These are phyloP conservation scores for Eucalyptus curtisii DNA, from an alignment of 345 rosid species.

Conservation along the genomic window DNA sequence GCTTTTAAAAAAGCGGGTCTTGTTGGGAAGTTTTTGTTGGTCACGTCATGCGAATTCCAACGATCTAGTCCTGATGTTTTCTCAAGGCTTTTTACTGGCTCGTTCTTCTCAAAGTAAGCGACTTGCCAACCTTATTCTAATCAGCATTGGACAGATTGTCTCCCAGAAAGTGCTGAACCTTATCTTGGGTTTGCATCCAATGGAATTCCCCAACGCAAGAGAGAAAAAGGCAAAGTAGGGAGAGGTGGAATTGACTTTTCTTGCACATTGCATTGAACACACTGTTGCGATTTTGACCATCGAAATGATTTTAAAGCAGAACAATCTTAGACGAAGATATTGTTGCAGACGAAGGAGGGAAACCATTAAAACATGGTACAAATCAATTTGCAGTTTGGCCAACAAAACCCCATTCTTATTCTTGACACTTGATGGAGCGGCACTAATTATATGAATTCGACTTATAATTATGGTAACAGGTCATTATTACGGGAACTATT, in stretches of 20 bases:
- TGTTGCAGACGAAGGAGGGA: neutral
- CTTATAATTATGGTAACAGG: neutral
- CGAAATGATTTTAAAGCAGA: neutral
- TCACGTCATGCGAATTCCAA: neutral
- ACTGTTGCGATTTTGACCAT: neutral
- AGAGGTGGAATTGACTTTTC: neutral
- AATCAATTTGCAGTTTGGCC: neutral
- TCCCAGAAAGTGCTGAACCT: neutral
- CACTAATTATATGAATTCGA: neutral
- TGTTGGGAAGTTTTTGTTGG: neutral
- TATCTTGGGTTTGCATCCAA: neutral
- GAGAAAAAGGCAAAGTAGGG: neutral
- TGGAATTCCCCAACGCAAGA: neutral
- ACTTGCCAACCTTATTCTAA: neutral
- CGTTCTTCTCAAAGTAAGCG: neutral
- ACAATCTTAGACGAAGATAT: neutral
- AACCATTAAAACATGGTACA: neutral
- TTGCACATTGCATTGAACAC: neutral
- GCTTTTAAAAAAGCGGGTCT: neutral
- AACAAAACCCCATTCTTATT: neutral
- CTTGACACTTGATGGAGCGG: neutral
- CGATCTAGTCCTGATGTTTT: neutral
- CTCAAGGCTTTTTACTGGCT: neutral
- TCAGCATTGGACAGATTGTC: neutral
- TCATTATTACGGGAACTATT: neutral